Percentiles rank a stretch among this genome's conserved stretches.
phyloP scores from a whole-genome alignment of 2,329 filamentous ascomycete genomes.

The Pyrenophora seminiperda region DNA sequence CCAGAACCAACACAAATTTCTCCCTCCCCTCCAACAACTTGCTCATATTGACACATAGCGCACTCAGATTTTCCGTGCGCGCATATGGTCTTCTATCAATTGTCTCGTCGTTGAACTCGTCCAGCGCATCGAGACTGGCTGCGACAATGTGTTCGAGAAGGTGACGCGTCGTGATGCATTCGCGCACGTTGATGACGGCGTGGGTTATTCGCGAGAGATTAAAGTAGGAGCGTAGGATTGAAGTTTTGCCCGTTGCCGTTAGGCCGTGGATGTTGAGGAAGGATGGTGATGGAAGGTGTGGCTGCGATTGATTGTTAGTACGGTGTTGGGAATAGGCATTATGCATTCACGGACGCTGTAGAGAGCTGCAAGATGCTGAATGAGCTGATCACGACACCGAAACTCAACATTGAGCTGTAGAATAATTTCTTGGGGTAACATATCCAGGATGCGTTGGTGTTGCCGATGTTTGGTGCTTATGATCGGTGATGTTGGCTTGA shows the following conservation, averaged over 20 bases:
- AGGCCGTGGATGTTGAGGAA: constrained; percentile 83
- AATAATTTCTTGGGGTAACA: constrained; percentile 48
- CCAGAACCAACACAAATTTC: constrained; percentile 82
- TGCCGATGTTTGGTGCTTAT: neutral
- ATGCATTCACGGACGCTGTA: constrained; percentile 47
- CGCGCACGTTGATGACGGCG: constrained; percentile 69
- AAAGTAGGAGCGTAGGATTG: constrained; percentile 68
- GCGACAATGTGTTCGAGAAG: constrained; percentile 73
- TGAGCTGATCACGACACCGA: constrained; percentile 54
- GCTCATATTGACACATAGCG: constrained; percentile 73
- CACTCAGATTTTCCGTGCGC: constrained; percentile 80
- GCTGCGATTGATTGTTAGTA: constrained; percentile 52
- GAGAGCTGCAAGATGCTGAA: constrained; percentile 53
- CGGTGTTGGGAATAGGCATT: neutral
- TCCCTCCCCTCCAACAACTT: constrained; percentile 61
- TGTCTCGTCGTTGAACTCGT: constrained; percentile 48
- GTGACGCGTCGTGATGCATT: constrained; percentile 80
- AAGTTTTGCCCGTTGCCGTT: constrained; percentile 84
- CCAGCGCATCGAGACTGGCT: constrained; percentile 51
- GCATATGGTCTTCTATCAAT: constrained; percentile 55
- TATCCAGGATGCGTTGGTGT: constrained; percentile 22
- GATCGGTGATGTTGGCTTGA: neutral
- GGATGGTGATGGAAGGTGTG: constrained; percentile 69
- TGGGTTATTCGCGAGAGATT: constrained; percentile 57
- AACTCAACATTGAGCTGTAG: constrained; percentile 45